Evolutionary conservation across 1,284 basidiomycete species (phyloP), one percentile per base, ranked within the genome.

Genomic region (Papiliotrema flavescens): DNA sequence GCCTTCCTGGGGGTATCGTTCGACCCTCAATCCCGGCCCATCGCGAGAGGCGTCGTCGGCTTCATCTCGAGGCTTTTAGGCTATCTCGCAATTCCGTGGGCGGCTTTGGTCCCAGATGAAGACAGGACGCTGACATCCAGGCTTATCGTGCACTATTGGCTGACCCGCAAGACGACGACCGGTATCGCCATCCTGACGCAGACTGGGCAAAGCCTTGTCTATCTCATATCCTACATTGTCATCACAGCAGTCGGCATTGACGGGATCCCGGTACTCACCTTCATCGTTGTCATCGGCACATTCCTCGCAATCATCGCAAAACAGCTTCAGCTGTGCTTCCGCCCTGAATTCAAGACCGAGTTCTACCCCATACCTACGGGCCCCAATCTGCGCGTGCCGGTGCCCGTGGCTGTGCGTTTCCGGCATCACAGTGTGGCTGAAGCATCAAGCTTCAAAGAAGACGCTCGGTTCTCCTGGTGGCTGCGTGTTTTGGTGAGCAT

Each of bases 141-240:
- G 17, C 19, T 51, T 5, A 20, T 43, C 14, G 8, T 51, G 19
- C 40, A 51, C 23, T 51, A 51, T 40, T 51, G 49, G 49, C 22
- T 24, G 14, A 51, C 49, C 3, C 9, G 49, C 14, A 4, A 40
- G n/a, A 32, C 34, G 15, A 28, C 39, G 39, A 51, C 37, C 19
- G 49, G 49, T 15, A 51, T 51, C 40, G 39, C 49, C 14, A 28
- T 51, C 3, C 6, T 42, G 6, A 28, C 49, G 9, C 20, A 36
- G 7, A 22, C 41, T 7, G 19, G 20, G 2, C 39, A 43, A 32
- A 28, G 22, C 22, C 3, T 43, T 17, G 19, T 51, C 24, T n/a
- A 51, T 34, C 49, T 51, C 17, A 20, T 51, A n/a, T 43, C 22
- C 39, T 51, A 51, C 40, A 51, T 51, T 28, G 49, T 51, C 26